A percentile compares a stretch with the other conserved stretches of the same genome.
Conservation (phyloP, 768 basidiomycete species). For the Mycena haematopus region DNA sequence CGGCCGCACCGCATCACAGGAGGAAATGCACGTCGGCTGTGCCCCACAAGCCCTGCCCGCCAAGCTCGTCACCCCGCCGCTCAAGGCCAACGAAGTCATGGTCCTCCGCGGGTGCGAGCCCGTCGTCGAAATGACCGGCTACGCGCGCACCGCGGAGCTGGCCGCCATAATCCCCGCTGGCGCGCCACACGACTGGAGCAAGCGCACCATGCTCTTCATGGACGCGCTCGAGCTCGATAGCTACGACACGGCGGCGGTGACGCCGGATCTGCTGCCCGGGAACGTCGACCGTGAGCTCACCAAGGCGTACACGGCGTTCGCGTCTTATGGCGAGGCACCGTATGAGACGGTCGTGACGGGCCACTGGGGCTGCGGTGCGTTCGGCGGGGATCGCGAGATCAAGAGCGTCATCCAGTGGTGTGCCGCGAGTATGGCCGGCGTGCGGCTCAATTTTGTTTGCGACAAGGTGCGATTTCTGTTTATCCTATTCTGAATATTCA, state of each 20-base stretch:
- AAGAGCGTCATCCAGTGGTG: conserved; percentile 28
- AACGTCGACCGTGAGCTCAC: conserved; percentile 25
- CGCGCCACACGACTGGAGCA: conserved; percentile 8
- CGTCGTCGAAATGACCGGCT: conserved; percentile 18
- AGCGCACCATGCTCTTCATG: conserved; percentile 29
- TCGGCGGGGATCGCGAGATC: conserved; percentile 27
- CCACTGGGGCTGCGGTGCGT: conserved; percentile 31
- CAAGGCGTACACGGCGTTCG: conserved; percentile 26
- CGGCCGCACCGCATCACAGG: conserved; percentile 28
- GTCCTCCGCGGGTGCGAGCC: conserved; percentile 23
- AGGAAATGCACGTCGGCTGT: conserved; percentile 29
- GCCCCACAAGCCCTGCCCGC: conserved; percentile 20
- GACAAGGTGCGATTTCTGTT: conserved; percentile 11
- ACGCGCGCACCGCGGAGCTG: conserved; percentile 14
- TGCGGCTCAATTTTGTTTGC: conserved; percentile 20
- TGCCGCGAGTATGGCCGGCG: conserved; percentile 26
- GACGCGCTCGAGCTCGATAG: conserved; percentile 25
- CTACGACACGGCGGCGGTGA: conserved; percentile 11
- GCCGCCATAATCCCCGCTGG: background rate
- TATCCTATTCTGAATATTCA: no score
- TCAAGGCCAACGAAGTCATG: conserved; percentile 16
- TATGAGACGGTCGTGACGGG: conserved; percentile 26
- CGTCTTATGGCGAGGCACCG: conserved; percentile 3
- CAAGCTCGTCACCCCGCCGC: conserved; percentile 19
- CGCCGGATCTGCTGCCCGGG: conserved; percentile 23